Evolutionary conservation across 495 filamentous ascomycete genomes (phyloP).

Genomic region (Aspergillus avenaceus): DNA sequence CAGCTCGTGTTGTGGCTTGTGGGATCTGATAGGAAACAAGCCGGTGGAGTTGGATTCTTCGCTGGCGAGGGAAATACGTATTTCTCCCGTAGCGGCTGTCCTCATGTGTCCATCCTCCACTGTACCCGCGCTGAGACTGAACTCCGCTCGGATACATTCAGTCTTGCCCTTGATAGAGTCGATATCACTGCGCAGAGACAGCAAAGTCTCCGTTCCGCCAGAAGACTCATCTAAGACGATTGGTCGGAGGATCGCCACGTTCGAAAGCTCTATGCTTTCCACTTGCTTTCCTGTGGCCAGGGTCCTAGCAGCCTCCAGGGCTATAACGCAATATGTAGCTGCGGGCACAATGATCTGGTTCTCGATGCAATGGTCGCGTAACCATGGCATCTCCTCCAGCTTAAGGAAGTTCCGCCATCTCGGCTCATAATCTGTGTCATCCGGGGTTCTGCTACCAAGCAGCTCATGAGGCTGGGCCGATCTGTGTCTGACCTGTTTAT

Average conservation of each 20-base stretch:
- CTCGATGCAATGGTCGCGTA: constrained; percentile 11
- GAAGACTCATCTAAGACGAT: not conserved
- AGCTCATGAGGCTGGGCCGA: constrained; percentile 22
- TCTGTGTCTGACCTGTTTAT: constrained; percentile 40
- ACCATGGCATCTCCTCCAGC: constrained; percentile 14
- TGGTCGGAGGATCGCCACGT: constrained; percentile 21
- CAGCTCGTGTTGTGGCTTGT: constrained; percentile 1
- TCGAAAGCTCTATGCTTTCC: not conserved
- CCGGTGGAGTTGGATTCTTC: not conserved
- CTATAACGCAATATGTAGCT: constrained; percentile 11
- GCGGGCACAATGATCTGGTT: constrained; percentile 14
- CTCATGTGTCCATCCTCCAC: not conserved
- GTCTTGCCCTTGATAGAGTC: not conserved
- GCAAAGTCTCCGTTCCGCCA: not conserved
- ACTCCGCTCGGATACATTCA: not conserved
- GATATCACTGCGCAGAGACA: not conserved
- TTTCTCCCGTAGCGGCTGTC: not conserved
- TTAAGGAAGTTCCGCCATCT: constrained; percentile 15
- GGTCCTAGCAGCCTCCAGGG: constrained; percentile 25
- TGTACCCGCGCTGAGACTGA: not conserved
- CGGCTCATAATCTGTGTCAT: constrained; percentile 13
- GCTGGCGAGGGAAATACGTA: not conserved
- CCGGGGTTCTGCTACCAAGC: constrained; percentile 29
- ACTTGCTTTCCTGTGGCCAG: not conserved
- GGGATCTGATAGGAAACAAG: not conserved